Conservation (phyloP, 768 basidiomycete species). For the Fistulinella prunicolor region DNA sequence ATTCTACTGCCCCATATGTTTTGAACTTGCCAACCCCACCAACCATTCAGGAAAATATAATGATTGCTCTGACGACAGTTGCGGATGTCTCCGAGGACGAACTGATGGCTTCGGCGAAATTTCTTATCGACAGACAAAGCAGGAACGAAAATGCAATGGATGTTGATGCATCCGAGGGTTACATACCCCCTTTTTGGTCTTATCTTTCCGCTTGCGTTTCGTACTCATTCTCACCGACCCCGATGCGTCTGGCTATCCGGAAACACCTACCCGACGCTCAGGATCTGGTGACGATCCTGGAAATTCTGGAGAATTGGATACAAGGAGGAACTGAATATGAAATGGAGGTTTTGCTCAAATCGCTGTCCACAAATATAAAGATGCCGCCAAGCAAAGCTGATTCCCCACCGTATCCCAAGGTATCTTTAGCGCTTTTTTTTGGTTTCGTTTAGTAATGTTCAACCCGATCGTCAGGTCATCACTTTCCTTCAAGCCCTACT, state of each 20-base stretch:
- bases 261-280: conserved; percentile 38
- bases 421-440: conserved; percentile 36
- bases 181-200: conserved; percentile 34
- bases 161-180: conserved; percentile 31
- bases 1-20: background rate
- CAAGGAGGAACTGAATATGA: conserved; percentile 26
- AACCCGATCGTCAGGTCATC: conserved; percentile 46
- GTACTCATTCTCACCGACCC: conserved; percentile 39
- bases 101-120: conserved; percentile 50
- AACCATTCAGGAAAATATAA: conserved; percentile 35
- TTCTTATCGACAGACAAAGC: conserved; percentile 41
- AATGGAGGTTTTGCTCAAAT: conserved; percentile 21
- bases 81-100: conserved; percentile 66
- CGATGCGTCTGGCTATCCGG: conserved; percentile 44
- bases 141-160: conserved; percentile 32
- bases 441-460: conserved; percentile 31
- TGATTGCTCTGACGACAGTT: conserved; percentile 51
- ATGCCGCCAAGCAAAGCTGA: conserved; percentile 16
- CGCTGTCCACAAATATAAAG: conserved; percentile 12
- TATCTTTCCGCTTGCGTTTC: conserved; percentile 39
- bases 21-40: background rate
- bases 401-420: conserved; percentile 33
- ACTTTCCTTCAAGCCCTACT: conserved; percentile 62
- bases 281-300: conserved; percentile 38
- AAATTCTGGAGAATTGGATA: conserved; percentile 40